These are phyloP conservation scores for Picochlorum sp. DNA, from an alignment of 139 green algal species.

Conservation along the genomic window DNA sequence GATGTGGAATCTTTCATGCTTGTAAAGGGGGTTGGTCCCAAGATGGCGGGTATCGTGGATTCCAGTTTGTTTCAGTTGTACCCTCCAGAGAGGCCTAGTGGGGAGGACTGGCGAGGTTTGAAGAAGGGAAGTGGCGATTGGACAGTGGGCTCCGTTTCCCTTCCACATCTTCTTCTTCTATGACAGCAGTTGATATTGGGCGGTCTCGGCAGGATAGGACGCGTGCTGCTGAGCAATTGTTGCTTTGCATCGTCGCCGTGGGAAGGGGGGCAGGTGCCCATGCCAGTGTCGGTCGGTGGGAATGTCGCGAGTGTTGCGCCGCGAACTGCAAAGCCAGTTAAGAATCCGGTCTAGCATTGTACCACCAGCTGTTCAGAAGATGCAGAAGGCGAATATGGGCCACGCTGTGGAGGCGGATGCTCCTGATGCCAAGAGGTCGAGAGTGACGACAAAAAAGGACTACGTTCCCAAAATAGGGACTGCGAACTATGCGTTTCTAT, in stretches of 20 bases:
- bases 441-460: conserved; percentile 2
- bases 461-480: conserved; percentile 51
- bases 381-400: too few species aligned
- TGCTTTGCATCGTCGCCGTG: neutral
- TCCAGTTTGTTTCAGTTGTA: conserved; percentile 18
- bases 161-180: neutral
- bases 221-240: neutral
- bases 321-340: too few species aligned
- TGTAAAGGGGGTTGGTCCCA: conserved; percentile 15
- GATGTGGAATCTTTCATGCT: conserved; percentile 7
- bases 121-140: neutral
- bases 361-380: too few species aligned
- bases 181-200: neutral
- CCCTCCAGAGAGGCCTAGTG: conserved; percentile 12
- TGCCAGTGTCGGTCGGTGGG: too few species aligned
- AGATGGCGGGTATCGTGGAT: conserved; percentile 13
- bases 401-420: too few species aligned
- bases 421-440: neutral
- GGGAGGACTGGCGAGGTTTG: conserved; percentile 17
- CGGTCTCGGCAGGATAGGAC: neutral
- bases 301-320: too few species aligned
- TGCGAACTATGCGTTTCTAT: conserved; percentile 69
- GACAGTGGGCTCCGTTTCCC: too few species aligned
- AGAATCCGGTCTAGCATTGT: too few species aligned
- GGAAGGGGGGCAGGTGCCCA: too few species aligned